Evolutionary conservation across 441 rosid genomes (phyloP).

Genomic region (Manihot esculenta): DNA sequence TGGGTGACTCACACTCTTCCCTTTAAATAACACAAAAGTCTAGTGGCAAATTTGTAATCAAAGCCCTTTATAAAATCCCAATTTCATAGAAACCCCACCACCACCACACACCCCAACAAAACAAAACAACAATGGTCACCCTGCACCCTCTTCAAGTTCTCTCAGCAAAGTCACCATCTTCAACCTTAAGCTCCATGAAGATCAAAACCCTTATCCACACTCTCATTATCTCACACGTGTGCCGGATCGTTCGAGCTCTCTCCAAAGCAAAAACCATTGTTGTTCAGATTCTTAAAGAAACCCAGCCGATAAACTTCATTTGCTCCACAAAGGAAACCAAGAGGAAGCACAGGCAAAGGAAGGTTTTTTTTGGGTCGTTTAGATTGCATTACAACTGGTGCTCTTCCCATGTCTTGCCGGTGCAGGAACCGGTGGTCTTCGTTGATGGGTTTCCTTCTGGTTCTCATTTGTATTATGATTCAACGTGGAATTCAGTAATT

Average conservation of each 20-base stretch:
- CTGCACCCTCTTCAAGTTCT: slow-evolving; percentile 34
- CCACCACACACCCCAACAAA: background rate
- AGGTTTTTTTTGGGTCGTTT: slow-evolving; percentile 67
- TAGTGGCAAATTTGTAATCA: slow-evolving; percentile 43
- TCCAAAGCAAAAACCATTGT: slow-evolving; percentile 57
- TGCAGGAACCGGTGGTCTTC: slow-evolving; percentile 51
- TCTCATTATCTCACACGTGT: slow-evolving; percentile 49
- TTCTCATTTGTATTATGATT: slow-evolving; percentile 44
- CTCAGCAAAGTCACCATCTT: slow-evolving; percentile 51
- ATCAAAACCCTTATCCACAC: slow-evolving; percentile 56
- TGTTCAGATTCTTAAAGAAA: slow-evolving; percentile 42
- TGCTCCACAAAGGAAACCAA: slow-evolving; percentile 36
- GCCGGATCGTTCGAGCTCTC: slow-evolving; percentile 51
- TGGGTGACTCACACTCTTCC: too few species aligned
- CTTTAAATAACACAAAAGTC: slow-evolving; percentile 41
- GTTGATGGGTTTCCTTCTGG: slow-evolving; percentile 42
- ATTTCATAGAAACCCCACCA: slow-evolving; percentile 14
- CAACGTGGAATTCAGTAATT: slow-evolving; percentile 48
- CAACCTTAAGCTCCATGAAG: slow-evolving; percentile 49
- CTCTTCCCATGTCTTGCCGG: slow-evolving; percentile 70
- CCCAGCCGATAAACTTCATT: slow-evolving; percentile 37
- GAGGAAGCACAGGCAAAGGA: slow-evolving; percentile 36
- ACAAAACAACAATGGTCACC: slow-evolving; percentile 26
- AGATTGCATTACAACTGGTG: slow-evolving; percentile 93
- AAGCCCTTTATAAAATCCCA: slow-evolving; percentile 28